phyloP scores from a whole-genome alignment of 2,329 filamentous ascomycete genomes.

The Colletotrichum australisinense region DNA sequence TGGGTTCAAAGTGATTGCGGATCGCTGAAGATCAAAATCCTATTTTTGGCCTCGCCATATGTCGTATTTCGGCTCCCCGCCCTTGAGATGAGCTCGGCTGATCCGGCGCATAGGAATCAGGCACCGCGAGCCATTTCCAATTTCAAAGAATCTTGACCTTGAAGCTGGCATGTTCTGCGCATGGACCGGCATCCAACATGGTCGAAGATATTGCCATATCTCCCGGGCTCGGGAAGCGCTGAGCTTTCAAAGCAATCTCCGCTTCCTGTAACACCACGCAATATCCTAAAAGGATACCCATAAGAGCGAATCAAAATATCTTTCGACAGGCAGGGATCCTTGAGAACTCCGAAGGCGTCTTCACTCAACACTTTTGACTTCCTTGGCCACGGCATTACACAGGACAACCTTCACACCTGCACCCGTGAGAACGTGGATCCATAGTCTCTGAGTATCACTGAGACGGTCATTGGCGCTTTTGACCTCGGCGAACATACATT shows the following conservation, averaged over 20 bases:
- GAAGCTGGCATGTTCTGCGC: neutral
- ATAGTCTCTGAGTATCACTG: conserved; percentile 95
- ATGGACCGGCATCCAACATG: neutral
- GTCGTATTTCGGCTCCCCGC: conserved; percentile 20
- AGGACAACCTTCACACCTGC: conserved; percentile 89
- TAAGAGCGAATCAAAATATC: neutral
- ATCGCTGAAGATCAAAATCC: conserved; percentile 5
- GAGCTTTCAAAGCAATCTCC: conserved; percentile 25
- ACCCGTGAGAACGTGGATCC: conserved; percentile 92
- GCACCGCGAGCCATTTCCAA: neutral
- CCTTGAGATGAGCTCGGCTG: neutral
- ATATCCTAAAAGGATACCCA: neutral
- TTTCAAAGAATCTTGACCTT: neutral
- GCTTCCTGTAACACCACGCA: conserved; percentile 15
- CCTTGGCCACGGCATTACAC: conserved; percentile 71
- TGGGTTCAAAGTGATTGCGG: neutral
- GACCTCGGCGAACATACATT: conserved; percentile 83
- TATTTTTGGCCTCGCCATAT: conserved; percentile 23
- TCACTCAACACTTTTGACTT: conserved; percentile 58
- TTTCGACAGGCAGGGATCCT: neutral
- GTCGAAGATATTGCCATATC: neutral
- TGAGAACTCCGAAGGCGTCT: neutral
- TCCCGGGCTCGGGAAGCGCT: conserved; percentile 8
- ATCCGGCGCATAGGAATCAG: neutral
- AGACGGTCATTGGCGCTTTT: conserved; percentile 91